Base-by-base conservation (phyloP, 371 early-diverging fungal genomes). In the Haplosporangium sp. region DNA sequence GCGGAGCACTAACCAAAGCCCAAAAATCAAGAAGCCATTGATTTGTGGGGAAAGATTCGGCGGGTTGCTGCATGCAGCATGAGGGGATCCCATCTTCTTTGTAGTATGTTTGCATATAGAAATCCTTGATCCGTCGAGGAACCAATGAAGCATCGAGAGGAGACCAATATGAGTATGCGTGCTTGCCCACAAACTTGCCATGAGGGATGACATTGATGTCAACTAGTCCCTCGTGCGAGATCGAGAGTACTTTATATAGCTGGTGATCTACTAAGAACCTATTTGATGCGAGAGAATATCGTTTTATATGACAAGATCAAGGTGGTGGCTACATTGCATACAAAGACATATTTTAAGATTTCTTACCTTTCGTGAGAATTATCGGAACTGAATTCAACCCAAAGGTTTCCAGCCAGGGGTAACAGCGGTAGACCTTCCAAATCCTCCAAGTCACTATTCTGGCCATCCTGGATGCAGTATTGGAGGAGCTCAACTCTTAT, bases 371-470 rank as follows among this genome's bases (percentile, higher is more conserved):
- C 42, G 3, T 27, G 5, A 1, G 19, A 20, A 9, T 52, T 19
- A 1, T 56, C 27, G 8, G 42, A 35, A n/a, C 44, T 64, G 38
- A 71, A 71, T 40, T 64, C 58, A 6, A 59, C 65, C 71, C 71
- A 71, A 3, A 42, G 15, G 1, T 52, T 60, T 2, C 38, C 53
- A 7, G 71, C 65, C 15, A 71, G 39, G 2, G 71, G 71, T 10
- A 71, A 55, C 1, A 71, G 60, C 2, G 65, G 65, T 9, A 71
- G 19, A 0, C 71, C 71, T 11, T 60, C 71, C 10, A 71, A 62
- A 7, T 20, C 65, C 13, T 13, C n/a, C 37, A 57, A 17, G 2
- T 50, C n/a, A 52, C 40, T 52, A 19, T 64, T 65, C 11, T 17
- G 10, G 50, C 13, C 13, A 15, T 50, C 50, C 5, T n/a, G 50